Base-by-base conservation (phyloP, 805 yeast species). In the Lachancea lanzarotensis region DNA sequence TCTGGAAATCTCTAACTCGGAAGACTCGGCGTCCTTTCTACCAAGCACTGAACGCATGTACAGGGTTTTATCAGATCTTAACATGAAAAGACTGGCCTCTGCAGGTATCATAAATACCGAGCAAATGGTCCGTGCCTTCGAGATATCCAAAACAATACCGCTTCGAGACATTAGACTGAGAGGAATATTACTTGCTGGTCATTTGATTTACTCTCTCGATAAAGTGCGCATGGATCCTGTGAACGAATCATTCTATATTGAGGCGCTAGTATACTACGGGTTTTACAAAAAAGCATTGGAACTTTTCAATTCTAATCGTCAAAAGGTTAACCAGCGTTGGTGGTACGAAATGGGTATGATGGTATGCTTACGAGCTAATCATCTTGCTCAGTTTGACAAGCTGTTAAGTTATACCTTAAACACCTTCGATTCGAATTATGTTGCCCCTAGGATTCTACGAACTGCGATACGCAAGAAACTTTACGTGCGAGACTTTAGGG, bases 331-430 rank as follows among this genome's bases (percentile, higher is more conserved):
- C 26, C 69, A 74, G 46, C 56, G 78, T 43, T 77, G 78, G 68
- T 77, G 82, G 82, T 60, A 63, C 46, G 81, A 76, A 41, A 45
- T 71, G 19, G 76, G 79, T n/a, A 60, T 70, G 45, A 65, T 63
- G 46, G 62, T 73, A 5, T 62, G 68, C 38, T 48, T 76, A 29
- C 57, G 63, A 7, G 52, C 56, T n/a, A 60, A 60, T 13, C 55
- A 65, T 27, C 43, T 70, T 4, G 58, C 49, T 3, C 52, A 54
- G n/a, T 76, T 77, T 19, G 70, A 70, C 35, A 51, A 50, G 2
- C 37, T 69, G 2, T 62, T 71, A 2, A 27, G 45, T 0, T 52
- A 57, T 6, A 63, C 70, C 1, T 52, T 57, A 34, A 43, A 51
- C 0, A 52, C 51, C 36, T 69, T 55, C 44, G 48, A 47, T 8